phyloP scores from a whole-genome alignment of 345 rosid species.

The Eucalyptus sp. region DNA sequence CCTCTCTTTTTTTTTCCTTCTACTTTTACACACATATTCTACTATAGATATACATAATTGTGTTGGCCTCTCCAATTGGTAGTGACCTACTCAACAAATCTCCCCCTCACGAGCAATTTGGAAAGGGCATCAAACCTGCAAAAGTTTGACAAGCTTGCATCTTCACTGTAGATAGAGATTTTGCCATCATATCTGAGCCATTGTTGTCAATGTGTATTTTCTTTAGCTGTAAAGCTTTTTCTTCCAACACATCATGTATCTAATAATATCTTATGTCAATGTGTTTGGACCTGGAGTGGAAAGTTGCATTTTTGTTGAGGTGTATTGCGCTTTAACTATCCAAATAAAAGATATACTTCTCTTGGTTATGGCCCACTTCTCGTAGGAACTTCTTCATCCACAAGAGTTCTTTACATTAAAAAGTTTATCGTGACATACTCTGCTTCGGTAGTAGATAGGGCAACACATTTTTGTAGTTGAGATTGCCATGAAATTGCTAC shows the following conservation, averaged over 20 bases:
- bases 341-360: background rate
- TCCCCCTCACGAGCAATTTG: background rate
- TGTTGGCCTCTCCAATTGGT: background rate
- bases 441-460: background rate
- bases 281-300: background rate
- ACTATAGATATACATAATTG: too few species aligned
- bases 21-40: too few species aligned
- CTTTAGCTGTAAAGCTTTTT: background rate
- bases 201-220: background rate
- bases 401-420: background rate
- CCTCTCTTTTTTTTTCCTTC: background rate
- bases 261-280: background rate
- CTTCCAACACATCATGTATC: background rate
- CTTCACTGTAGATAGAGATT: background rate
- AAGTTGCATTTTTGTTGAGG: background rate
- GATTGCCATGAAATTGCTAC: background rate
- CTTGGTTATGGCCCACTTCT: background rate
- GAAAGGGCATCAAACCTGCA: background rate
- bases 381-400: background rate
- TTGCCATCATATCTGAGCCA: background rate
- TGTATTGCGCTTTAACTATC: background rate
- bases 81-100: background rate
- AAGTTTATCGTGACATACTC: background rate
- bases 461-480: background rate
- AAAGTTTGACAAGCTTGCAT: background rate